These are phyloP conservation scores for Bipolaris oryzae DNA, from an alignment of 2,329 filamentous ascomycete species.

Conservation along the genomic window DNA sequence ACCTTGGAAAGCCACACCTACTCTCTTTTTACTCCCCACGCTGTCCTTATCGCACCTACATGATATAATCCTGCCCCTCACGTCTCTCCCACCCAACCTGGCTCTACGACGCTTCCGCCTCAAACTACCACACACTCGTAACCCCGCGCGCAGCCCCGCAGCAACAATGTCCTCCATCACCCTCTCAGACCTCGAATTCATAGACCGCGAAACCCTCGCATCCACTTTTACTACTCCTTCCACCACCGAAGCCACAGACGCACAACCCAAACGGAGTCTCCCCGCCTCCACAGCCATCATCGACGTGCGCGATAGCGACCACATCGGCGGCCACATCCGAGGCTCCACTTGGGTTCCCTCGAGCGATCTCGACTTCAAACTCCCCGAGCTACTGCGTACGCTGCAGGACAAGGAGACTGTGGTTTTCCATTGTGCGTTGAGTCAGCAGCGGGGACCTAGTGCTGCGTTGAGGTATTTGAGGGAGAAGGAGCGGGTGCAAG, in stretches of 20 bases:
- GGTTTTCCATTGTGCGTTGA: conserved; percentile 92
- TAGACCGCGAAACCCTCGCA: conserved; percentile 71
- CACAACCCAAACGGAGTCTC: conserved; percentile 64
- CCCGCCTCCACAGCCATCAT: conserved; percentile 68
- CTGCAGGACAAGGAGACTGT: conserved; percentile 80
- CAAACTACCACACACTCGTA: not conserved
- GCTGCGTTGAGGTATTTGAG: conserved; percentile 81
- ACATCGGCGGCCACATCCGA: conserved; percentile 88
- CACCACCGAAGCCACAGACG: conserved; percentile 66
- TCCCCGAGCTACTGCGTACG: conserved; percentile 81
- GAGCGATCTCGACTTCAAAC: conserved; percentile 71
- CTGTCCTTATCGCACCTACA: not conserved
- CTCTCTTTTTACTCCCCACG: not conserved
- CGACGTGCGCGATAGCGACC: conserved; percentile 89
- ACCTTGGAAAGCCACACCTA: no score
- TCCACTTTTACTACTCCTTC: conserved; percentile 50
- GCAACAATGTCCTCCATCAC: conserved; percentile 49
- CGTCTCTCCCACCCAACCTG: not conserved
- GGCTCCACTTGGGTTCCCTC: conserved; percentile 78
- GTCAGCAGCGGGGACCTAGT: conserved; percentile 85
- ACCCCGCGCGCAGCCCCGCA: not conserved
- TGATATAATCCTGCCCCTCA: not conserved
- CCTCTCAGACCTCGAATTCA: conserved; percentile 69
- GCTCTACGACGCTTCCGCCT: not conserved
- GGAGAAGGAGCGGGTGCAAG: conserved; percentile 64